Percentiles rank a stretch among this genome's conserved stretches.
Evolutionary conservation across 306 rosid genomes (phyloP).

Genomic region (Fragaria vesca): DNA sequence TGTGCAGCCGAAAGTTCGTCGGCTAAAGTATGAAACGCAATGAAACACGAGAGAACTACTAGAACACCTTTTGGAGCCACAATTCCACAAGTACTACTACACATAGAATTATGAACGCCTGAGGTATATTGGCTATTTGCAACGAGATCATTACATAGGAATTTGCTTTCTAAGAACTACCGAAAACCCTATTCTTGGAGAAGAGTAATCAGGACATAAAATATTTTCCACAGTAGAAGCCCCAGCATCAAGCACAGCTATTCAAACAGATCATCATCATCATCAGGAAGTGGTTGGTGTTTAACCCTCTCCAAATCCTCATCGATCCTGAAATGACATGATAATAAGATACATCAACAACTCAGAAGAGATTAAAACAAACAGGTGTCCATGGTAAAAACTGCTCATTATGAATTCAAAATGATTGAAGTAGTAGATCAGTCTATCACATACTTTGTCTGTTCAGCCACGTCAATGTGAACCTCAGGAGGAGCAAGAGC

Average conservation of each 20-base stretch:
- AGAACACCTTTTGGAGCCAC: too few species aligned
- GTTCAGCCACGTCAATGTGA: conserved; percentile 30
- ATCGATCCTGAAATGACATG: background rate
- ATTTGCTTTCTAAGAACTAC: background rate
- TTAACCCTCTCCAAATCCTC: background rate
- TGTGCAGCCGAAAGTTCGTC: too few species aligned
- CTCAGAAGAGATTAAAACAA: background rate
- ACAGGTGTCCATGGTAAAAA: background rate
- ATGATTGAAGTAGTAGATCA: background rate
- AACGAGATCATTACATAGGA: background rate
- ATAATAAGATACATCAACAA: background rate
- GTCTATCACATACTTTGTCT: conserved; percentile 20
- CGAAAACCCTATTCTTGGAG: background rate
- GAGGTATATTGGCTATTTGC: background rate
- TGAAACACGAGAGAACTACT: too few species aligned
- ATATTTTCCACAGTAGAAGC: background rate
- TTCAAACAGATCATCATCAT: background rate
- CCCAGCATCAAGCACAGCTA: background rate
- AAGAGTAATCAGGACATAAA: background rate
- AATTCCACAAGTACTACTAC: too few species aligned
- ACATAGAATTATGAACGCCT: background rate
- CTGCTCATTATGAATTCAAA: background rate
- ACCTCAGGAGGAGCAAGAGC: conserved; percentile 38
- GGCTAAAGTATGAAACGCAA: too few species aligned
- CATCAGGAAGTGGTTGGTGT: conserved; percentile 1